Conservation (phyloP, 768 basidiomycete species). For the Postia placenta region DNA sequence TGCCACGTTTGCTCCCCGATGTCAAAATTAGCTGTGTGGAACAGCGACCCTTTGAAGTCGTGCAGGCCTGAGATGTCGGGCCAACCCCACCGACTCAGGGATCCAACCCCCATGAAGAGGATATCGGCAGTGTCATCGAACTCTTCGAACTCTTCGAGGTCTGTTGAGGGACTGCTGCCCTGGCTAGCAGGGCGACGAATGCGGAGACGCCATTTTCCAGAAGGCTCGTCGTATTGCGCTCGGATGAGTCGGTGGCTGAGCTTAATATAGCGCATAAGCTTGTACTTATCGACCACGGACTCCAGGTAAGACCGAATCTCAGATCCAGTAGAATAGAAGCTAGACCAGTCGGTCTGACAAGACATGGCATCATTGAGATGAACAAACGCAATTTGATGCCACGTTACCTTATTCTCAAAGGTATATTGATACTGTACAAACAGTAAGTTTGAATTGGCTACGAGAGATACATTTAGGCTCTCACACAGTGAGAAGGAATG, state of each 20-base stretch:
- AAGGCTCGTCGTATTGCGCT: conserved; percentile 43
- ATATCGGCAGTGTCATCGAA: conserved; percentile 52
- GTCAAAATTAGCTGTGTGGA: conserved; percentile 64
- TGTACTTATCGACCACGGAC: conserved; percentile 51
- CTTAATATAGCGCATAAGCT: conserved; percentile 46
- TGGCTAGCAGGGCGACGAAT: conserved; percentile 24
- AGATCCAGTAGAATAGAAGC: conserved; percentile 51
- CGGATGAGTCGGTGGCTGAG: conserved; percentile 47
- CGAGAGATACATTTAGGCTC: not conserved
- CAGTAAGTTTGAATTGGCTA: not conserved
- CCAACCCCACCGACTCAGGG: conserved; percentile 57
- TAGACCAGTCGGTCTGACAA: conserved; percentile 49
- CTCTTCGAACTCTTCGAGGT: conserved; percentile 18
- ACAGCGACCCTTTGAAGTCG: conserved; percentile 47
- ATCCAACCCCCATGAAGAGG: conserved; percentile 47
- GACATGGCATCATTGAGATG: not conserved
- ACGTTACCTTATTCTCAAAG: conserved; percentile 43
- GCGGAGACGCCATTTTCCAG: conserved; percentile 52
- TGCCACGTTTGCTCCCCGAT: conserved; percentile 31
- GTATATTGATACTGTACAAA: conserved; percentile 47
- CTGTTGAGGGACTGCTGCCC: not conserved
- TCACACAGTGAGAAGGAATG: conserved; percentile 50
- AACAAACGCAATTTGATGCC: not conserved
- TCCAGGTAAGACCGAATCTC: conserved; percentile 55
- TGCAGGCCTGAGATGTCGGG: conserved; percentile 57